Evolutionary conservation across 192 early-diverging fungal species (phyloP).

Genomic region (Mortierella antarctica): DNA sequence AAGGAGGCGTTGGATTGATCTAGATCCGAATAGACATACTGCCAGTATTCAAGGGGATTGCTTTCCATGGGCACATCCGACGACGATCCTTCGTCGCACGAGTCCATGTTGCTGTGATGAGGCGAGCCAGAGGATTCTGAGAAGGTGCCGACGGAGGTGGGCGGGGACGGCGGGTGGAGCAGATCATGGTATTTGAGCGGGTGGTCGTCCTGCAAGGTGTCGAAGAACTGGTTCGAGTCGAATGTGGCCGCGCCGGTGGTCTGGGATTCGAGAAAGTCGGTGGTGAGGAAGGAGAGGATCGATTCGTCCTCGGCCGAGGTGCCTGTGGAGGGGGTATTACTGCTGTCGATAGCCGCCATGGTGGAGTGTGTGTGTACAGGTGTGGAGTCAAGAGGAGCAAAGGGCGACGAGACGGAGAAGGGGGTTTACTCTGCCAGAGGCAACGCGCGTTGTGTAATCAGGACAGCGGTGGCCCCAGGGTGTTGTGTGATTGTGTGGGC

Average conservation of each 20-base stretch:
- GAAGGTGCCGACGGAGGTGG: constrained; percentile 46
- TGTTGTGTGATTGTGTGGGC: neutral
- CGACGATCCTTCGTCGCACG: constrained; percentile 39
- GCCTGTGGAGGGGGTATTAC: neutral
- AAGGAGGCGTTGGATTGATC: constrained; percentile 1
- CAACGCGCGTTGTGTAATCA: too few relatives aligned
- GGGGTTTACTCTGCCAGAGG: neutral
- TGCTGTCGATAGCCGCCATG: neutral
- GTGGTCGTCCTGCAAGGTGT: constrained; percentile 9
- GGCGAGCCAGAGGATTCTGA: constrained; percentile 51
- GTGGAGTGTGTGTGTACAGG: neutral
- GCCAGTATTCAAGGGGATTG: constrained; percentile 49
- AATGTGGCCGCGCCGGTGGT: constrained; percentile 22
- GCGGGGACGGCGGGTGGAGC: constrained; percentile 46
- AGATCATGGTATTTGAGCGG: constrained; percentile 21
- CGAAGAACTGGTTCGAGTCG: constrained; percentile 37
- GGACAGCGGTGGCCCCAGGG: too few relatives aligned
- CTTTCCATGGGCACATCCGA: constrained; percentile 40
- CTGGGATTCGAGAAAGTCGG: constrained; percentile 51
- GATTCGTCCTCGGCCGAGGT: constrained; percentile 47
- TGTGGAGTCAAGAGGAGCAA: neutral
- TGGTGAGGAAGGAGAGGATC: constrained; percentile 50
- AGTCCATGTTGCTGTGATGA: constrained; percentile 38
- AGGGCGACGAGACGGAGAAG: neutral
- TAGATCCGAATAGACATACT: constrained; percentile 48